These are phyloP conservation scores for Scutellaria barbata DNA, from an alignment of 257 asterid genomes.

Conservation along the genomic window DNA sequence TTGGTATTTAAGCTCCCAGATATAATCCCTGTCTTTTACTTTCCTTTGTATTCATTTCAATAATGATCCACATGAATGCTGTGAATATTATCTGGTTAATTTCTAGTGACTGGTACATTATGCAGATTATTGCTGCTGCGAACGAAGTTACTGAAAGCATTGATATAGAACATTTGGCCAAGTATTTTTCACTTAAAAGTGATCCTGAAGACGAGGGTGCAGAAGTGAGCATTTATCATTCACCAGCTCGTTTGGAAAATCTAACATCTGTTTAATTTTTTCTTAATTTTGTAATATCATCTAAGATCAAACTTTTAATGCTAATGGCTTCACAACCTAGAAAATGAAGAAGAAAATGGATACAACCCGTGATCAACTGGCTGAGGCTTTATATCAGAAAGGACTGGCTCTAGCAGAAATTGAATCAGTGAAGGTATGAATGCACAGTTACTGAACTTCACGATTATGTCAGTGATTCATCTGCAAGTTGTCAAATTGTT, in stretches of 20 bases:
- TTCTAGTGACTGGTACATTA: not conserved
- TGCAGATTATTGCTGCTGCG: conserved; percentile 78
- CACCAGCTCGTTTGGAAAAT: conserved; percentile 19
- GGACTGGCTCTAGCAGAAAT: conserved; percentile 84
- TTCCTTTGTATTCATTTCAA: conserved; percentile 1
- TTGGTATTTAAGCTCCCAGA: conserved; percentile 3
- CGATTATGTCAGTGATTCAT: conserved; percentile 6
- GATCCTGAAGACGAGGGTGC: conserved; percentile 92
- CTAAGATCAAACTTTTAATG: conserved; percentile 28
- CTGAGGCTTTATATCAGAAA: conserved; percentile 90
- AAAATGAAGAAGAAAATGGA: conserved; percentile 86
- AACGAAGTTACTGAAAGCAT: conserved; percentile 77
- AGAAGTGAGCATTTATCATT: conserved; percentile 63
- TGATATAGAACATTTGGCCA: conserved; percentile 76
- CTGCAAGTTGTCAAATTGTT: conserved; percentile 1
- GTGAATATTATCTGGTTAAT: conserved; percentile 1
- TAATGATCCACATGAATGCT: conserved; percentile 1
- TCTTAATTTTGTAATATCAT: conserved; percentile 10
- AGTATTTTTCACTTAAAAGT: conserved; percentile 60
- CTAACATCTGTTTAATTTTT: not conserved
- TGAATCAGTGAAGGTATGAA: conserved; percentile 67
- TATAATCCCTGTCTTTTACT: not conserved
- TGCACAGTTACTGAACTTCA: conserved; percentile 4
- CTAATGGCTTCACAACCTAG: conserved; percentile 47
- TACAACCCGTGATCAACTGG: conserved; percentile 76